These are phyloP conservation scores for Ceriops tagal DNA, from an alignment of 345 rosid genomes.

Conservation along the genomic window DNA sequence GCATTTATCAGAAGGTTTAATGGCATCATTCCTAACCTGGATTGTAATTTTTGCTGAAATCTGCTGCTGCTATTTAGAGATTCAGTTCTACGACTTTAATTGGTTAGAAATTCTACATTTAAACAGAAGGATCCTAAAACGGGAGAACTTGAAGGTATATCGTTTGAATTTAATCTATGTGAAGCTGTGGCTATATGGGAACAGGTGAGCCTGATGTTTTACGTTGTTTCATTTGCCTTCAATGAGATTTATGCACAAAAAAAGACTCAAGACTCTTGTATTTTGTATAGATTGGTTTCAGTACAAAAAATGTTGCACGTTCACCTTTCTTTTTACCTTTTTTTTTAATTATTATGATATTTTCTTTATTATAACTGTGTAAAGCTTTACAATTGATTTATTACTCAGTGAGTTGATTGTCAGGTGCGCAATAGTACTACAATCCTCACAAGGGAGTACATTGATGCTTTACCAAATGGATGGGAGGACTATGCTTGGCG, in stretches of 20 bases:
- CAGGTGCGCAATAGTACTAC: conserved; percentile 93
- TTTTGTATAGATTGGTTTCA: no score
- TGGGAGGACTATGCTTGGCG: conserved; percentile 99
- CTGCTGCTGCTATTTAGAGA: not conserved
- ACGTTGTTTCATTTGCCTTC: not conserved
- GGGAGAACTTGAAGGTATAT: conserved; percentile 74
- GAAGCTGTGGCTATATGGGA: conserved; percentile 99
- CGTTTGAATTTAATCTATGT: conserved; percentile 75
- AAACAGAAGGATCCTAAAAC: conserved; percentile 83
- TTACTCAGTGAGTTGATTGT: conserved; percentile 48
- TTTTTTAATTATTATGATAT: not conserved
- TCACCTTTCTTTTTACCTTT: not conserved
- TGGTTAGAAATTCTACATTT: conserved; percentile 4
- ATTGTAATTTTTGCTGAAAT: not conserved
- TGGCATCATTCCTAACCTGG: no score
- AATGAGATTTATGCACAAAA: not conserved
- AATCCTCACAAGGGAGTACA: conserved; percentile 84
- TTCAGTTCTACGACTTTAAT: not conserved
- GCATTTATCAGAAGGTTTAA: no score
- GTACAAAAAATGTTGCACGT: no score
- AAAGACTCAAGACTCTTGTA: no score
- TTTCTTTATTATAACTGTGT: conserved; percentile 7
- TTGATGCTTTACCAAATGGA: conserved; percentile 86
- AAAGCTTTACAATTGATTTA: conserved; percentile 38
- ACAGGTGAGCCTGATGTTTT: conserved; percentile 37